Evolutionary conservation across 2,329 filamentous ascomycete species (phyloP), one percentile per base, ranked within the genome.

Genomic region (Diaporthe velutina): DNA sequence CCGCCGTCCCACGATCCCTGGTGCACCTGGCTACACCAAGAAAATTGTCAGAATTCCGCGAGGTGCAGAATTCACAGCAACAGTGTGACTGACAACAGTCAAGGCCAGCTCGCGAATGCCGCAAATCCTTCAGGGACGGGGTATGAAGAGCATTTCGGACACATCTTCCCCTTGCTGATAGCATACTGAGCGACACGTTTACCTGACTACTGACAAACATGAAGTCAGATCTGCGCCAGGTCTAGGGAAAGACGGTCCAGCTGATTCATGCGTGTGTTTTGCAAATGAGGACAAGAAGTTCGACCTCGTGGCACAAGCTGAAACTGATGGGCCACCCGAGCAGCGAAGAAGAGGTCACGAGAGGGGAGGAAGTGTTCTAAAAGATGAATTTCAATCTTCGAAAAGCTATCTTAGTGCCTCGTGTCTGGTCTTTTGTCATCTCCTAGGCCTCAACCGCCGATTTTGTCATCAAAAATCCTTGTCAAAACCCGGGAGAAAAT

Each of bases 401-500:
- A 66, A 35, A 10, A 9, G 28, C 38, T 40, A 45, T 71, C 42
- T 55, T 50, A 10, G 22, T 35, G 35, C 19, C 12, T 25, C 28
- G 42, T 25, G 35, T 17, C 38, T 50, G 67, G 35, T 66, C 17
- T 38, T 64, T 30, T 50, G 17, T n/a, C 60, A 38, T 70, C 50
- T 72, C 57, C 25, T 71, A 25, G 66, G 66, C 42, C 38, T 17
- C 33, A 35, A 35, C 19, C 66, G 42, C 60, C 55, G 45, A 19
- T 45, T 30, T 66, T 38, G 38, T 45, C 25, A 33, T 45, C 17
- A 54, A n/a, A 40, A 13, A 25, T 19, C 25, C 58, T 42, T n/a
- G 17, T 74, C 40, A 75, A 60, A 58, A 45, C 19, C 42, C 25
- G 25, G 30, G 42, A 71, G 58, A 74, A 73, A 22, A 15, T 25